Evolutionary conservation across 2,329 filamentous ascomycete species (phyloP), one percentile per base, ranked within the genome.

Genomic region (Botrytis hyacinthi): DNA sequence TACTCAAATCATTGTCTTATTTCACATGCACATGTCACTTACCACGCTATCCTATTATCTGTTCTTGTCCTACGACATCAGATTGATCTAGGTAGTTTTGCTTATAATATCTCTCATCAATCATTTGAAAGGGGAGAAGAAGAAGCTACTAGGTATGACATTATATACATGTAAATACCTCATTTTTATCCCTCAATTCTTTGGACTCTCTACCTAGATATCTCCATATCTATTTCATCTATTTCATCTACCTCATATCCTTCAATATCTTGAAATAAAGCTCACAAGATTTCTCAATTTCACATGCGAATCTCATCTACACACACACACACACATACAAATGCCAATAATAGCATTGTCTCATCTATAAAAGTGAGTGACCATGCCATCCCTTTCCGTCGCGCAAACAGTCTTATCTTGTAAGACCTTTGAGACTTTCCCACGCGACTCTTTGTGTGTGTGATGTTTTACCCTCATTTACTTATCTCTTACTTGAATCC

Each of bases 391-490:
- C 65, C 37, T 68, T 68, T 51, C 65, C 35, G 35, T 42, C 29
- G 65, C 65, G 65, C 65, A 68, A 68, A 67, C 44, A 40, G 46
- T 40, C 65, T 67, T 67, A 42, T 35, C 22, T 54, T 68, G 3
- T 42, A 20, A 42, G 46, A 57, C 46, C 48, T 68, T 68, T 40
- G 18, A 68, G 46, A 32, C 26, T 26, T 40, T 57, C 46, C 8
- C 65, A 68, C 65, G 65, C 46, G 65, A 68, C 65, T 54, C 65
- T 68, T 68, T 68, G 65, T 51, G n/a, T 26, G 35, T 29, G n/a
- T 18, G 40, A 46, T 54, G 35, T 67, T 67, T 67, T 67, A 54
- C 46, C 7, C 51, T 35, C 29, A 40, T 8, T 29, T 51, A 67
- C 46, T 40, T 51, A 67, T 12, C 3, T 40, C 59, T n/a, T 44